A percentile compares a stretch with the other conserved stretches of the same genome.
Evolutionary conservation across 306 rosid species (phyloP).

Genomic region (Biancaea sappan): DNA sequence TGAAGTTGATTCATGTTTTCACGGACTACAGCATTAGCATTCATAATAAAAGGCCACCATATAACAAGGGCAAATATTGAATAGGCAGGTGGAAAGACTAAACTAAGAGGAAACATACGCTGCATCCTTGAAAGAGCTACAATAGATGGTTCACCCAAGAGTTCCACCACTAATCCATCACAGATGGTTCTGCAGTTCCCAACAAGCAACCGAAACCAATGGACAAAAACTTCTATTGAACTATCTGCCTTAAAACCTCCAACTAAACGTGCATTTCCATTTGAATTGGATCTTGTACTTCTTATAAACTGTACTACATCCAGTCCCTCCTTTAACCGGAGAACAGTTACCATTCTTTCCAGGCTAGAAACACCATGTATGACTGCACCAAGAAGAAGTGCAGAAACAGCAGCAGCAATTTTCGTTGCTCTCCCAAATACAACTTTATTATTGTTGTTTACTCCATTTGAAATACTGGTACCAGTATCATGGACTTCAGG

Average conservation of each 20-base stretch:
- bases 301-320: conserved; percentile 79
- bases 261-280: conserved; percentile 79
- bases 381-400: conserved; percentile 80
- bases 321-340: conserved; percentile 85
- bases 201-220: conserved; percentile 93
- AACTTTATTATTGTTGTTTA: conserved; percentile 49
- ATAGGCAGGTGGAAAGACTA: conserved; percentile 94
- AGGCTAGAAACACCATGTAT: conserved; percentile 82
- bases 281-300: conserved; percentile 79
- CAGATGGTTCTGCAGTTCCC: conserved; percentile 84
- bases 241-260: conserved; percentile 71
- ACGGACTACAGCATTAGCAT: conserved; percentile 57
- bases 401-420: conserved; percentile 86
- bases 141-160: conserved; percentile 82
- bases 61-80: conserved; percentile 78
- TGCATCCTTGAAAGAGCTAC: conserved; percentile 95
- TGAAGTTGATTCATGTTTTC: conserved; percentile 75
- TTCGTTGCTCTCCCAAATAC: conserved; percentile 64
- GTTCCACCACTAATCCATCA: conserved; percentile 86
- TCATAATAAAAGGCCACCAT: conserved; percentile 75
- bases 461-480: conserved; percentile 41
- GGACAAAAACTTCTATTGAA: conserved; percentile 75
- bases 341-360: conserved; percentile 89
- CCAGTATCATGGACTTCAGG: conserved; percentile 72
- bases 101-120: conserved; percentile 75